These are phyloP conservation scores for Coemansia sp. DNA, from an alignment of 192 early-diverging fungal genomes.

Conservation along the genomic window DNA sequence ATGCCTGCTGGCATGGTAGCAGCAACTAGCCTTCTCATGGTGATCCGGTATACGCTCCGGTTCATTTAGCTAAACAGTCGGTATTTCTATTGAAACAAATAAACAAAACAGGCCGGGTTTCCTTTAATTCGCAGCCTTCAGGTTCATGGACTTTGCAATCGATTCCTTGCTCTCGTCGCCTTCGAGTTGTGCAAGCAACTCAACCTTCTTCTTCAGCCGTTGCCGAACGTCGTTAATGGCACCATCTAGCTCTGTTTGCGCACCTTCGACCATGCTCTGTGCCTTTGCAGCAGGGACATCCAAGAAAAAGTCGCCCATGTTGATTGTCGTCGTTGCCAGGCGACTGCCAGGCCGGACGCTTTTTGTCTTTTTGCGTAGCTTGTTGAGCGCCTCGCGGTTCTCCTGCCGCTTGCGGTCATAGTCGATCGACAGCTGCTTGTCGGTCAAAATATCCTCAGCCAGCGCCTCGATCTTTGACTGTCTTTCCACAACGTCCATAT, in stretches of 20 bases:
- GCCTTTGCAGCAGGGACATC: conserved; percentile 39
- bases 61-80: background rate
- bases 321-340: conserved; percentile 30
- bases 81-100: background rate
- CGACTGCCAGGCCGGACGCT: conserved; percentile 20
- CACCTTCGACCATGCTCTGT: conserved; percentile 31
- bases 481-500: conserved; percentile 38
- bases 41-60: conserved; percentile 25
- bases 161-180: conserved; percentile 17
- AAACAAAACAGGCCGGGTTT: background rate
- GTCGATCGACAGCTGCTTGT: conserved; percentile 40
- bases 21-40: conserved; percentile 31
- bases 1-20: conserved; percentile 51
- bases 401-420: conserved; percentile 46
- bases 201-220: conserved; percentile 37
- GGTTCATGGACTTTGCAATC: conserved; percentile 14
- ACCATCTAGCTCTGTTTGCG: conserved; percentile 40
- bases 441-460: conserved; percentile 49
- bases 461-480: conserved; percentile 39
- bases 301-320: conserved; percentile 56
- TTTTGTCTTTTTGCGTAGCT: conserved; percentile 23
- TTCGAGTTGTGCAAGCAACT: conserved; percentile 33
- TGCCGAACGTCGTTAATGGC: conserved; percentile 43
- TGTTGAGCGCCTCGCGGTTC: conserved; percentile 38
- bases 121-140: conserved; percentile 16